A percentile compares a stretch with the other conserved stretches of the same genome.
Conservation (phyloP, 2,329 filamentous ascomycete genomes). For the Eurotiales sp. region DNA sequence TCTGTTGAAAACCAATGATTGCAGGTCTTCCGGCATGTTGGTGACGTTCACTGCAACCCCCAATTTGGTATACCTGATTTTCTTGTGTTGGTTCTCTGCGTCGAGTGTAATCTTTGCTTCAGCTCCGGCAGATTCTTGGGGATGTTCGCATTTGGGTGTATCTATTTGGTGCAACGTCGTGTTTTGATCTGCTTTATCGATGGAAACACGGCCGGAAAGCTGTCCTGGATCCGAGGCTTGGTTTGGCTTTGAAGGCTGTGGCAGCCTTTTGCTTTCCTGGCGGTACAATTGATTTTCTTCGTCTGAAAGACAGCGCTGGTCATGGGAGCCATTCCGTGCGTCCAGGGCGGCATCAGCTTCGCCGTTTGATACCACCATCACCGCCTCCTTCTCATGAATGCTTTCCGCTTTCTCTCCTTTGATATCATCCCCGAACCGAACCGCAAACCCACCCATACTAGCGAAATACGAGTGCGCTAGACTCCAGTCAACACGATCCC, state of each 20-base stretch:
- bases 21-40: not conserved
- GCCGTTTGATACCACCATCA: too few species aligned
- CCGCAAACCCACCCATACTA: slow-evolving; percentile 16
- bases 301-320: not conserved
- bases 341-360: not conserved
- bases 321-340: not conserved
- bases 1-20: not conserved
- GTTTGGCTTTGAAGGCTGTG: not conserved
- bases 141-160: too few species aligned
- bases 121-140: too few species aligned
- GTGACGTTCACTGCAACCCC: not conserved
- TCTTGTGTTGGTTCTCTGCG: not conserved
- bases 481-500: slow-evolving; percentile 10
- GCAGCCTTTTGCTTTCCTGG: too few species aligned
- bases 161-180: too few species aligned
- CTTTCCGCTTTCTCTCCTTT: not conserved
- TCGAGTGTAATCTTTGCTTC: too few species aligned
- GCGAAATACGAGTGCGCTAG: slow-evolving; percentile 15
- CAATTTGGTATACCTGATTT: not conserved
- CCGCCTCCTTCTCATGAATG: too few species aligned
- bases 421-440: not conserved
- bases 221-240: not conserved
- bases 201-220: not conserved
- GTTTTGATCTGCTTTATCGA: not conserved
- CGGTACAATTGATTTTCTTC: not conserved